phyloP scores from a whole-genome alignment of 2,329 filamentous ascomycete species.

The Kalmusia sp. region DNA sequence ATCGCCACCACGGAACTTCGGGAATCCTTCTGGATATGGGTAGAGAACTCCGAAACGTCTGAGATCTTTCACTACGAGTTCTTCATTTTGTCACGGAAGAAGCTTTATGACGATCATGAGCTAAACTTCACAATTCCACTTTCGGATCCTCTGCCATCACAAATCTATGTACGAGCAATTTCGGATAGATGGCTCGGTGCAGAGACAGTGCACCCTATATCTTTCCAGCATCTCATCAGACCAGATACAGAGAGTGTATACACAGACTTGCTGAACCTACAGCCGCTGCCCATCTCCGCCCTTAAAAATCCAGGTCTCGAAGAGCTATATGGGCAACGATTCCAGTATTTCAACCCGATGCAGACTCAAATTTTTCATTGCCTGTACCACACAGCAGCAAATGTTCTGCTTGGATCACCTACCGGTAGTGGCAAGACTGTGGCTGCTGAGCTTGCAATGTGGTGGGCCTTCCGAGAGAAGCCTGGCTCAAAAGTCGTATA shows the following conservation, averaged over 20 bases:
- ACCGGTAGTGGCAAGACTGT: constrained; percentile 98
- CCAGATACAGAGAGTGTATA: constrained; percentile 98
- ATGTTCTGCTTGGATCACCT: constrained; percentile 92
- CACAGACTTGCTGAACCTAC: constrained; percentile 89
- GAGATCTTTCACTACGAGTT: constrained; percentile 98
- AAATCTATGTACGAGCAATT: constrained; percentile 94
- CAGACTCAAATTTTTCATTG: constrained; percentile 99
- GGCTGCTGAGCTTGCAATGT: constrained; percentile 95
- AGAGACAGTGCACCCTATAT: constrained; percentile 93
- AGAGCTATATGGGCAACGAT: constrained; percentile 85
- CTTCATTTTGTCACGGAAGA: constrained; percentile 89
- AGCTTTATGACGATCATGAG: constrained; percentile 95
- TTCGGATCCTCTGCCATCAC: constrained; percentile 88
- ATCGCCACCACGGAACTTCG: constrained; percentile 88
- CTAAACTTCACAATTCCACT: constrained; percentile 97
- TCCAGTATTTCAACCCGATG: constrained; percentile 99
- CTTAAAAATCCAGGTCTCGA: constrained; percentile 87
- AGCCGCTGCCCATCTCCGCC: constrained; percentile 85
- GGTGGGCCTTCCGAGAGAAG: constrained; percentile 96
- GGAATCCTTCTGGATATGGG: constrained; percentile 99
- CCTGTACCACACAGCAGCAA: constrained; percentile 88
- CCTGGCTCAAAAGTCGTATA: constrained; percentile 98
- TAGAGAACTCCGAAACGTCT: constrained; percentile 96
- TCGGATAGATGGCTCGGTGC: constrained; percentile 97
- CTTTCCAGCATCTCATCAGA: constrained; percentile 96